These are phyloP conservation scores for Elsinoe perseae DNA, from an alignment of 2,329 filamentous ascomycete genomes.

Conservation along the genomic window DNA sequence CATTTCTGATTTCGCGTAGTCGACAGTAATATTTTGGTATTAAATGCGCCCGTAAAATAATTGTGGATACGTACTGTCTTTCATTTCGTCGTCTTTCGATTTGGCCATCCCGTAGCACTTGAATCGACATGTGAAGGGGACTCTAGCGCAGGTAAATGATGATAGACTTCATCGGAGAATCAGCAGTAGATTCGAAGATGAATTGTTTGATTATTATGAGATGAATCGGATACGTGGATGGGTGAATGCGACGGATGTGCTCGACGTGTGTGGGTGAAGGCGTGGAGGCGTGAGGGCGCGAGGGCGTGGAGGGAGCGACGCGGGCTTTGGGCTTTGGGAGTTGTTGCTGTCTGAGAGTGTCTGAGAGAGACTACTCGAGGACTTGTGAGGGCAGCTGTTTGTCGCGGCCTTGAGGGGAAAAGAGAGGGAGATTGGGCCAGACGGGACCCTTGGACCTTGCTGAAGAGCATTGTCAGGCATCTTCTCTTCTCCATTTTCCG, in stretches of 20 bases:
- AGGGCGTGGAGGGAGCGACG: neutral
- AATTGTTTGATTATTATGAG: neutral
- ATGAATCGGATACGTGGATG: neutral
- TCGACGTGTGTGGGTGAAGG: neutral
- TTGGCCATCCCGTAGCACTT: slow-evolving; percentile 36
- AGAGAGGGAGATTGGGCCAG: no score
- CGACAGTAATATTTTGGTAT: slow-evolving; percentile 23
- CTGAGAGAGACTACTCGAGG: no score
- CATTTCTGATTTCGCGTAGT: slow-evolving; percentile 35
- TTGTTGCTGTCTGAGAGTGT: neutral
- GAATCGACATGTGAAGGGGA: slow-evolving; percentile 42
- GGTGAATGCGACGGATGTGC: neutral
- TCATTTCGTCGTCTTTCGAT: slow-evolving; percentile 36
- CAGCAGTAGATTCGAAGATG: slow-evolving; percentile 18
- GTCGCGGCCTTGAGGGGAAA: no score
- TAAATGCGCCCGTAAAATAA: slow-evolving; percentile 28
- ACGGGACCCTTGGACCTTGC: no score
- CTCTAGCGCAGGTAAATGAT: slow-evolving; percentile 22
- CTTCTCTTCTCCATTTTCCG: neutral
- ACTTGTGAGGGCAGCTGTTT: no score
- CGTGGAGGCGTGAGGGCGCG: neutral
- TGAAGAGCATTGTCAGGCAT: no score
- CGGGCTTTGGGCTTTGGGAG: neutral
- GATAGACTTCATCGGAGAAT: slow-evolving; percentile 40
- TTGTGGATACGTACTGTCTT: slow-evolving; percentile 35